phyloP scores from a whole-genome alignment of 176 grass and related monocot species.

The Zizania latifolia region DNA sequence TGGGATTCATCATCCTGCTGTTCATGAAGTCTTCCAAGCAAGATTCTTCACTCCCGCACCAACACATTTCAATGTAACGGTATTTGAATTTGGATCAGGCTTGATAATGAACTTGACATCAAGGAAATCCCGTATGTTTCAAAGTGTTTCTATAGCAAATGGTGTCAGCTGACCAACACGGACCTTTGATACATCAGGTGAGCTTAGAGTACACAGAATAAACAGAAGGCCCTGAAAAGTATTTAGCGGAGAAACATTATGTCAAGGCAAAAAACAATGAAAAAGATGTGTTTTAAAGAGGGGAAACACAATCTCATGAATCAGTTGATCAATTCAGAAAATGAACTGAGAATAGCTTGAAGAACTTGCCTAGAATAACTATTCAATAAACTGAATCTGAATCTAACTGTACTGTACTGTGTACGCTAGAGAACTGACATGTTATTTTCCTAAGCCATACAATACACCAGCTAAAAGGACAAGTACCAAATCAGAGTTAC shows the following conservation, averaged over 20 bases:
- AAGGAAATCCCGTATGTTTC: constrained; percentile 86
- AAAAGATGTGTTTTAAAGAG: background rate
- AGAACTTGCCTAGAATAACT: background rate
- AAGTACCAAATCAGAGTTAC: background rate
- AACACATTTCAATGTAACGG: constrained; percentile 69
- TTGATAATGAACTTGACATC: constrained; percentile 73
- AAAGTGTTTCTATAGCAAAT: constrained; percentile 63
- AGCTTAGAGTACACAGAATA: constrained; percentile 72
- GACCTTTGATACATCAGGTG: constrained; percentile 73
- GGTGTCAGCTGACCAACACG: constrained; percentile 73
- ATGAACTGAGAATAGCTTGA: background rate
- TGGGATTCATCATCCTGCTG: background rate
- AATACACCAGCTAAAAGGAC: background rate
- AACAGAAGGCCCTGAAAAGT: constrained; percentile 71
- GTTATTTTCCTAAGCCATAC: background rate
- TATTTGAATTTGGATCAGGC: constrained; percentile 63
- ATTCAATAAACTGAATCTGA: background rate
- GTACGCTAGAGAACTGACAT: background rate
- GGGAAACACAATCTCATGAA: background rate
- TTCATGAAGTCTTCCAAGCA: constrained; percentile 60
- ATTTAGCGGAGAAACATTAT: constrained; percentile 16
- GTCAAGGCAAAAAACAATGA: background rate
- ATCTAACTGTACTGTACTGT: background rate
- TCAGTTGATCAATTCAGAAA: background rate
- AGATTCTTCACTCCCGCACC: constrained; percentile 75